Conservation (phyloP, 768 basidiomycete species). For the Mycena metata region DNA sequence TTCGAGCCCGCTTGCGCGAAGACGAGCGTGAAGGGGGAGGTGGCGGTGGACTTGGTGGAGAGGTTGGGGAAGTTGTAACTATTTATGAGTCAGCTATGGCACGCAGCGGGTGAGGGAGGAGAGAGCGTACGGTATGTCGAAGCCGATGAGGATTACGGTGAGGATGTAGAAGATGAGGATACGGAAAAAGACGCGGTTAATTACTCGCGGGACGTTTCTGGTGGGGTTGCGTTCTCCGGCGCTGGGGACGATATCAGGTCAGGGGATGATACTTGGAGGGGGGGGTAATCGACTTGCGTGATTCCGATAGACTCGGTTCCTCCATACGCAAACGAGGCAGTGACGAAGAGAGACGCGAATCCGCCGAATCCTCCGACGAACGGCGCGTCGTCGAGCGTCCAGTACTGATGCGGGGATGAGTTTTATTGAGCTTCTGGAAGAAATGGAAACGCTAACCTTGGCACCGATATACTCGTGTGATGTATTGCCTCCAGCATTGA, state of each 20-base stretch:
- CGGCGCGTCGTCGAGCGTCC: constrained; percentile 85
- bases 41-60: constrained; percentile 77
- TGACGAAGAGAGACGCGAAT: constrained; percentile 85
- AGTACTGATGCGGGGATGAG: constrained; percentile 68
- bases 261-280: background rate
- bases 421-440: background rate
- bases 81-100: constrained; percentile 7
- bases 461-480: constrained; percentile 64
- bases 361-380: constrained; percentile 88
- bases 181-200: constrained; percentile 76
- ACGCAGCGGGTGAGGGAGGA: constrained; percentile 49
- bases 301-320: constrained; percentile 94
- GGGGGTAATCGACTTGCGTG: constrained; percentile 53
- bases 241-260: constrained; percentile 6
- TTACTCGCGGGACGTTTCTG: constrained; percentile 89
- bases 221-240: constrained; percentile 93
- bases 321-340: constrained; percentile 88
- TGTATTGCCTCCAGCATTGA: constrained; percentile 72
- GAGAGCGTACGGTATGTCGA: constrained; percentile 60
- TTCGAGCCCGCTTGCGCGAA: constrained; percentile 82
- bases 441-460: constrained; percentile 63
- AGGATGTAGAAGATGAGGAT: constrained; percentile 88
- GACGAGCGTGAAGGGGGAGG: constrained; percentile 91
- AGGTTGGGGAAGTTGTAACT: constrained; percentile 85
- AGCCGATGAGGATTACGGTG: constrained; percentile 82